These are phyloP conservation scores for Ricinus communis DNA, from an alignment of 345 rosid genomes.

Conservation along the genomic window DNA sequence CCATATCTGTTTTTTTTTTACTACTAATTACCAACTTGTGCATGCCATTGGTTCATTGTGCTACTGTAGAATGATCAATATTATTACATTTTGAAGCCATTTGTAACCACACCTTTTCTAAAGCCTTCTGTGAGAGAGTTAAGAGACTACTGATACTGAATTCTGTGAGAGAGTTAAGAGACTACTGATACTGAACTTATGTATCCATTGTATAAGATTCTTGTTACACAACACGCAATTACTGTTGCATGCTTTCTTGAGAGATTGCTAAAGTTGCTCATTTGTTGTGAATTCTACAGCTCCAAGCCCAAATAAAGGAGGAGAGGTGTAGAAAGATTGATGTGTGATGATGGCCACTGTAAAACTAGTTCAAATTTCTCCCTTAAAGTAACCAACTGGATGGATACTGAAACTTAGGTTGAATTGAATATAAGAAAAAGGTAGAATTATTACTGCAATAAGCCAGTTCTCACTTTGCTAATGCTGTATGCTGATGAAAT, in stretches of 20 bases:
- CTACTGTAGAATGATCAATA: not conserved
- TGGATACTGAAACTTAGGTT: not conserved
- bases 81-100: not conserved
- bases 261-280: not conserved
- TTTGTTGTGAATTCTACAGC: constrained; percentile 1
- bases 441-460: too few species aligned
- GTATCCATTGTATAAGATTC: too few species aligned
- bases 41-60: not conserved
- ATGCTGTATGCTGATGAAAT: not conserved
- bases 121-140: not conserved
- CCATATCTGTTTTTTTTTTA: constrained; percentile 1
- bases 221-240: too few species aligned
- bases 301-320: not conserved
- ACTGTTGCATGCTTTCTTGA: not conserved
- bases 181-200: not conserved
- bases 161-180: not conserved
- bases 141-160: not conserved
- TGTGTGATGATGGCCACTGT: not conserved
- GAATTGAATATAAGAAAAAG: too few species aligned
- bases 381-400: too few species aligned
- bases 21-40: too few species aligned
- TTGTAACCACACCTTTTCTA: not conserved
- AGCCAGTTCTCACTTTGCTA: too few species aligned
- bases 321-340: not conserved
- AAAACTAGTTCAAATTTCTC: not conserved